Percentiles rank a stretch among this genome's conserved stretches.
phyloP scores from a whole-genome alignment of 1,284 basidiomycete species.

The Cryptococcus amylolentus region DNA sequence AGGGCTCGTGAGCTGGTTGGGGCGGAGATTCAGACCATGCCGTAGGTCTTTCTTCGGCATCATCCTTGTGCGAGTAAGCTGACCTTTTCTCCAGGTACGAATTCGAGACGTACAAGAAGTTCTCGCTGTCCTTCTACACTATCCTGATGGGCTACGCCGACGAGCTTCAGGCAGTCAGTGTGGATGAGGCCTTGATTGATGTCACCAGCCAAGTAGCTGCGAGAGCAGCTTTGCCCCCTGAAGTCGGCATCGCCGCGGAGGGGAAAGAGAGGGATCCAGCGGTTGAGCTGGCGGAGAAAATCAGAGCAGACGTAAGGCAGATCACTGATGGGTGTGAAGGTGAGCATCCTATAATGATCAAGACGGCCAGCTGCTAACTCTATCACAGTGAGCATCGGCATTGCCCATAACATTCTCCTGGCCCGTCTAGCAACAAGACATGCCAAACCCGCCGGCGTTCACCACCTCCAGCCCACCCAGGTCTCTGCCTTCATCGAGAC shows the following conservation, averaged over 20 bases:
- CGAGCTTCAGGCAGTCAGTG: slow-evolving; percentile 89
- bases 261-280: slow-evolving; percentile 10
- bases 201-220: slow-evolving; percentile 64
- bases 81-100: slow-evolving; percentile 40
- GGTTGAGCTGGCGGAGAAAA: slow-evolving; percentile 22
- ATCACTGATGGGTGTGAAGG: slow-evolving; percentile 77
- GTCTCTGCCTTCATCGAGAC: slow-evolving; percentile 60
- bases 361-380: not conserved
- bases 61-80: not conserved
- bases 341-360: slow-evolving; percentile 36
- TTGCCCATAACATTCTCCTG: slow-evolving; percentile 85
- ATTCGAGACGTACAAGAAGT: slow-evolving; percentile 68
- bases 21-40: slow-evolving; percentile 66
- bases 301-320: slow-evolving; percentile 53
- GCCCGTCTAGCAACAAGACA: slow-evolving; percentile 84
- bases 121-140: slow-evolving; percentile 84
- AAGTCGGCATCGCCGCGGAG: not conserved
- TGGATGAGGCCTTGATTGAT: slow-evolving; percentile 93
- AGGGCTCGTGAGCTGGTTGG: slow-evolving; percentile 72
- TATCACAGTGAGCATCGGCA: slow-evolving; percentile 76
- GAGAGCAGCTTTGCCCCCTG: slow-evolving; percentile 42
- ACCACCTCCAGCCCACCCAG: slow-evolving; percentile 58
- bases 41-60: slow-evolving; percentile 60
- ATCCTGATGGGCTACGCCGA: slow-evolving; percentile 85
- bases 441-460: slow-evolving; percentile 77